Conservation (phyloP, 2,329 filamentous ascomycete genomes). For the Fusarium sp. region DNA sequence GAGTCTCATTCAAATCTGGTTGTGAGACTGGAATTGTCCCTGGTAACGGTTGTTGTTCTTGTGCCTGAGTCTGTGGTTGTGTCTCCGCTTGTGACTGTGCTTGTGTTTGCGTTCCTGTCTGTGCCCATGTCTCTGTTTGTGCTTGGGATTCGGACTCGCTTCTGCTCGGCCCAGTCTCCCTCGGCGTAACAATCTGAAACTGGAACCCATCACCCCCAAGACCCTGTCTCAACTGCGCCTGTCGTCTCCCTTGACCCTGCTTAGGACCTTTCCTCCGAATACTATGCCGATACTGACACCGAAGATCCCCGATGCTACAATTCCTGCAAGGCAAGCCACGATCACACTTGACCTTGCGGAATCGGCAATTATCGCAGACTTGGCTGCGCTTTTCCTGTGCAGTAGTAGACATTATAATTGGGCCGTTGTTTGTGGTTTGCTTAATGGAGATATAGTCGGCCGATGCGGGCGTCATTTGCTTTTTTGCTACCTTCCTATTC, state of each 20-base stretch:
- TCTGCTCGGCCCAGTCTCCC: background rate
- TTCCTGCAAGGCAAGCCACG: slow-evolving; percentile 48
- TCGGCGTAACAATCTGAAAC: slow-evolving; percentile 42
- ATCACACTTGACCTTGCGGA: slow-evolving; percentile 52
- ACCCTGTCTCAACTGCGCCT: slow-evolving; percentile 47
- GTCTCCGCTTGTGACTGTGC: background rate
- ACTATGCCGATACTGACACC: slow-evolving; percentile 48
- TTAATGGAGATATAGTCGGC: slow-evolving; percentile 35
- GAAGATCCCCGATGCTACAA: slow-evolving; percentile 44
- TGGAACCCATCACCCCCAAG: slow-evolving; percentile 16
- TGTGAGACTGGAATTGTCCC: background rate
- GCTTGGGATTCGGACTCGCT: background rate
- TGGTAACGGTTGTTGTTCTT: background rate
- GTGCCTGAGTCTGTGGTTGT: background rate
- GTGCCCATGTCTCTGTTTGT: background rate
- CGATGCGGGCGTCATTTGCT: background rate
- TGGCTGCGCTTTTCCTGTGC: slow-evolving; percentile 29
- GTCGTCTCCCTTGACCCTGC: slow-evolving; percentile 46
- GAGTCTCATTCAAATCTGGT: background rate
- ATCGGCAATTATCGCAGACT: slow-evolving; percentile 49
- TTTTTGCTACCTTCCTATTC: slow-evolving; percentile 1
- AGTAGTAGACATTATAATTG: slow-evolving; percentile 13
- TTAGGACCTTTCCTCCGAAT: slow-evolving; percentile 48
- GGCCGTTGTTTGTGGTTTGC: background rate
- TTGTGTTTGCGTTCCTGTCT: background rate